Evolutionary conservation across 2,329 filamentous ascomycete genomes (phyloP), one percentile per base, ranked within the genome.

Genomic region (Pseudocercospora ulei): DNA sequence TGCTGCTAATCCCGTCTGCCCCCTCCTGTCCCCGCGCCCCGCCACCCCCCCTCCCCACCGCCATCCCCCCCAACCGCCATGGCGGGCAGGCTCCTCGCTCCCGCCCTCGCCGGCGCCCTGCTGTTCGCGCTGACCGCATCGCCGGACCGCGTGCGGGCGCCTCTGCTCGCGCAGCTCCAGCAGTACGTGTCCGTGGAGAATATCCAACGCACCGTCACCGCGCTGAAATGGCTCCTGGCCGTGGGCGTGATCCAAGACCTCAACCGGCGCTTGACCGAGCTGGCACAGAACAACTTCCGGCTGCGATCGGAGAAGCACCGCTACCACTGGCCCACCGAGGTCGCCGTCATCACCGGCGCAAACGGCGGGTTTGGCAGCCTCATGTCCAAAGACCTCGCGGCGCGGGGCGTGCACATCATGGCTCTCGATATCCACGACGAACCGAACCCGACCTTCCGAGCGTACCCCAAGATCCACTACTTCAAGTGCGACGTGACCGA

Each of bases 401-500:
- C 41, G n/a, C 54, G 54, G 25, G 62, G 62, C 7, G 49, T 65
- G 29, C 57, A 56, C 12, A 61, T 65, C 25, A 60, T 61, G 11
- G 56, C 62, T 5, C 41, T 65, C 11, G 63, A 66, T 44, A 45
- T 59, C 19, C 48, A 61, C 16, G 56, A 55, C 38, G 53, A 57
- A 7, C 48, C 59, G 7, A 60, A 60, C 12, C 44, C 51, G 7
- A 53, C 58, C 14, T 40, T 63, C 25, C 46, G 56, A 27, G 48
- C 52, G 33, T 50, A 60, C 45, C 47, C 47, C 12, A 55, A 56
- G 34, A 53, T 59, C 49, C 51, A 47, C 52, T 64, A 58, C 48
- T 62, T 56, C 53, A 56, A 60, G 42, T 70, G 67, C 56, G 68
- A 72, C 47, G 64, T 72, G 42, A 68, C 68, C 1, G 64, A 64